These are phyloP conservation scores for Pugionium cornutum DNA, from an alignment of 345 rosid species.

Conservation along the genomic window DNA sequence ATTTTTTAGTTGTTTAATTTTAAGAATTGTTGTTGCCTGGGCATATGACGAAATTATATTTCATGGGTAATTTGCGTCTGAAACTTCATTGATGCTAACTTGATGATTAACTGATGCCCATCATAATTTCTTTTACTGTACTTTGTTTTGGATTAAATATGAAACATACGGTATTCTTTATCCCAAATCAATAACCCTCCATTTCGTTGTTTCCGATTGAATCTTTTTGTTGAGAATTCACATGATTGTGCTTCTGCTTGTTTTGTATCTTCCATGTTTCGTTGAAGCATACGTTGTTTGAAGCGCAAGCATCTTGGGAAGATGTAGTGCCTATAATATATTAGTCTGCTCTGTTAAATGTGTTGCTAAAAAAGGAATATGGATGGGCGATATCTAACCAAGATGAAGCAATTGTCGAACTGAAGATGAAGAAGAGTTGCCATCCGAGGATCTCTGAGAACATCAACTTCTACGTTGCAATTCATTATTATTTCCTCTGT, in stretches of 20 bases:
- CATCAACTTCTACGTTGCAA: background rate
- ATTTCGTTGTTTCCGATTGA: no score
- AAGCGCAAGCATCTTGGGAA: background rate
- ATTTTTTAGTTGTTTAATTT: background rate
- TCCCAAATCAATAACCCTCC: no score
- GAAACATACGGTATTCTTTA: no score
- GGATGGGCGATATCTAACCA: background rate
- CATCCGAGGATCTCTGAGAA: background rate
- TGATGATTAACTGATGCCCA: conserved; percentile 35
- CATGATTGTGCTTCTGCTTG: no score
- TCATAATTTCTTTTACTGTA: no score
- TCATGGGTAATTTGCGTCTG: conserved; percentile 49
- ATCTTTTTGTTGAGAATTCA: no score
- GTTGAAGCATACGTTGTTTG: background rate
- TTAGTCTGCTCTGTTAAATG: background rate
- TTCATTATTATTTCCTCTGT: background rate
- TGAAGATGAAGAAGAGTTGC: background rate
- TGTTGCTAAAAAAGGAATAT: background rate
- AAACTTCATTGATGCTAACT: conserved; percentile 34
- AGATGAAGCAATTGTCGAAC: background rate
- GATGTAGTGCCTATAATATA: background rate
- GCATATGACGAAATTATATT: conserved; percentile 37
- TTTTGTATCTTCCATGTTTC: background rate
- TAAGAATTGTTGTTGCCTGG: background rate
- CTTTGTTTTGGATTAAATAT: no score